Evolutionary conservation across 805 yeast species (phyloP), one percentile per base, ranked within the genome.

Genomic region (Candida palmyrensis): DNA sequence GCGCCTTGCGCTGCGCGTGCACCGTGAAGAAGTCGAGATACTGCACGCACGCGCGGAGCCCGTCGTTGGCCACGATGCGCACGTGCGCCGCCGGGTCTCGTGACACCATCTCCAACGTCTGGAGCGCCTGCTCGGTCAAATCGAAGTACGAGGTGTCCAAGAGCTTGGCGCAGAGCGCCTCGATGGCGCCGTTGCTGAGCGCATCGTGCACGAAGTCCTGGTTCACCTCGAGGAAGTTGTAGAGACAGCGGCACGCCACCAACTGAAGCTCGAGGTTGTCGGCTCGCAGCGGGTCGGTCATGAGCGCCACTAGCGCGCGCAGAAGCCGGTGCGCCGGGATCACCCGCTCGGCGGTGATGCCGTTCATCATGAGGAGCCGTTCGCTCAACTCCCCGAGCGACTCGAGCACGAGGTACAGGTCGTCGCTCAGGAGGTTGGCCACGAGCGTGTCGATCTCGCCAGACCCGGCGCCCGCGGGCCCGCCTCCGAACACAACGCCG

Each of bases 61-160:
- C 81, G 24, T 82, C 80, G 35, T 75, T 71, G 14, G 65, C 53
- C 25, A 86, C 57, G 10, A 85, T 65, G 18, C 63, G 69, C 26
- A 57, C 51, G 39, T 64, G 71, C 3, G 69, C 44, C 2, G 80
- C 74, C 15, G 71, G 61, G 19, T 68, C 68, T 37, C 79, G 59
- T 1, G 88, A 76, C 11, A 82, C 75, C 53, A 75, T 66, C 49
- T 81, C 89, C 29, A 82, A 59, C 0, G 89, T 77, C 48, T 81
- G 89, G 25, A 88, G 58, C 0, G 88, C 87, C 56, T 89, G 96
- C 51, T 90, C 98, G 0, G 96, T 95, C 34, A 90, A 64, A 52
- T 90, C 98, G 34, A 90, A 89, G 50, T 76, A 89, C 35, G 79
- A 77, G 12, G 90, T 80, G 41, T 86, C 94, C 37, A 74, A 48